Base-by-base conservation (phyloP, 345 rosid genomes). In the Salix arbutifolia region DNA sequence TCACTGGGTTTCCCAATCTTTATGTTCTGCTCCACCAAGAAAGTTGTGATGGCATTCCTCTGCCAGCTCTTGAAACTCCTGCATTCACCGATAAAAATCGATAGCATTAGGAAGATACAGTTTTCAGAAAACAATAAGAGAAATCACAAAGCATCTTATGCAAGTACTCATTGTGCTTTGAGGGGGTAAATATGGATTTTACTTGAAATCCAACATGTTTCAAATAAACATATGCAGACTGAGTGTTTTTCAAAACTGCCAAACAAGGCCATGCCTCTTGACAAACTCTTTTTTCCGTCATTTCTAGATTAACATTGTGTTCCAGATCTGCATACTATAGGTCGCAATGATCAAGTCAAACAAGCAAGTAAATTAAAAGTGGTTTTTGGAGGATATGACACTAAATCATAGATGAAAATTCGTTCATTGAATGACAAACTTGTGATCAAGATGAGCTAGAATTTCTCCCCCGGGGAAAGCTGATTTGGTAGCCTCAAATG, bases 31-130 rank as follows among this genome's bases (percentile, higher is more conserved):
- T 91, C 96, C 18, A 78, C 84, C 53, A 91, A 83, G 82, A 85
- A 96, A 60, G 75, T 89, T 40, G 79, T 86, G 69, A 95, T 88
- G 30, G 93, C 96, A 83, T 81, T 90, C 80, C 81, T 95, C 89
- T 93, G 97, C 99, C 98, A 90, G 69, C 97, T 69, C 84, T 95
- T 93, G 81, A 91, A 95, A 82, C 99, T 95, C 91, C 96, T 95
- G 87, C 71, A 74, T 77, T 21, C 67, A 69, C 56, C 56, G 6
- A 50, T 50, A 50, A 50, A 33, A 50, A 50, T 50, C 56, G 6
- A 50, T 50, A 50, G 56, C 21, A 50, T 50, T 50, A 50, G 56
- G 56, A 50, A 16, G 56, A 50, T 18, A 50, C n/a, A 50, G 56
- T 17, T 50, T 50, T 17, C 6, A 18, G 56, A 50, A 44, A 50